These are phyloP conservation scores for Sporothrix sp. DNA, from an alignment of 2,329 filamentous ascomycete genomes.

Conservation along the genomic window DNA sequence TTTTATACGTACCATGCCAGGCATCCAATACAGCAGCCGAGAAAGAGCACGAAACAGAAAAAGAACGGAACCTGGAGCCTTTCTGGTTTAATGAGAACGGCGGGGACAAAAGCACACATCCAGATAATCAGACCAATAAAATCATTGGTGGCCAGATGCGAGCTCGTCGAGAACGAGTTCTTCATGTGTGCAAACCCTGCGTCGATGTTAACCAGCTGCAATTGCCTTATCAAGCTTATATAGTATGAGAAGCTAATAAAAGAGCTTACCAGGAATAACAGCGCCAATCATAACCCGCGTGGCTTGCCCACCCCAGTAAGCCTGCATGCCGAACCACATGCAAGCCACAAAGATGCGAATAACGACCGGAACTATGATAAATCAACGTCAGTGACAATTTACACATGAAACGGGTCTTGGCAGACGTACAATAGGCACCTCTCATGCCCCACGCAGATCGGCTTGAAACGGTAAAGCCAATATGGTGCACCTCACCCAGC, in stretches of 20 bases:
- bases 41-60: conserved; percentile 28
- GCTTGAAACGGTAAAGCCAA: conserved; percentile 33
- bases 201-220: not conserved
- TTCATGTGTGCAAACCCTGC: conserved; percentile 18
- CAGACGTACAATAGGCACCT: conserved; percentile 28
- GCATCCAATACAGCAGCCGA: conserved; percentile 24
- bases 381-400: not conserved
- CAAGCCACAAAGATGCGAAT: conserved; percentile 26
- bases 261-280: conserved; percentile 19
- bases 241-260: not conserved
- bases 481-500: conserved; percentile 26
- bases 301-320: conserved; percentile 20
- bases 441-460: conserved; percentile 33
- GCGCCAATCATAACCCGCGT: conserved; percentile 23
- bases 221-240: not conserved
- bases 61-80: conserved; percentile 13
- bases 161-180: conserved; percentile 20
- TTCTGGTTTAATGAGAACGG: conserved; percentile 16
- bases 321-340: conserved; percentile 27
- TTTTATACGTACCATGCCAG: conserved; percentile 19
- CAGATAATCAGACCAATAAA: conserved; percentile 24
- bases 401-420: no score
- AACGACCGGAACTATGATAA: conserved; percentile 20
- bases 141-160: conserved; percentile 21
- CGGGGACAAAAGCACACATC: conserved; percentile 9